Evolutionary conservation across 345 rosid genomes (phyloP), one percentile per base, ranked within the genome.

Genomic region (Populus euphratica): DNA sequence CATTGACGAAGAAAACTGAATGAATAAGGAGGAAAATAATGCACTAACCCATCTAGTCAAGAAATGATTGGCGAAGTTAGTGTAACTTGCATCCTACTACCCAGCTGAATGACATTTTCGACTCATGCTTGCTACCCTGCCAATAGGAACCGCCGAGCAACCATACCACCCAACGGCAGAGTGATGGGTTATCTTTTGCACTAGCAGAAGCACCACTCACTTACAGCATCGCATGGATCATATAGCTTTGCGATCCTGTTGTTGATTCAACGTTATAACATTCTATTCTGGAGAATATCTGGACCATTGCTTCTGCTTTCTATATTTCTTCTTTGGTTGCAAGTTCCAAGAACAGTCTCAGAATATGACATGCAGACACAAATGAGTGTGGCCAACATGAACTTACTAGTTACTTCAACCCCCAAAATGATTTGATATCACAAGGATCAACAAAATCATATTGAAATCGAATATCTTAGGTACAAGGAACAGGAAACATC

Each of bases 401-500:
- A 33, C 67, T 65, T 8, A 5, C n/a, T n/a, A 72, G 67, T 9
- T 2, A 38, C 6, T 47, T 49, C 36, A 36, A 33, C 70, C 31
- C 39, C 69, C 12, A 5, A 38, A 69, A 23, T 8, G 39, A 69
- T 36, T 68, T 68, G 8, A 76, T 56, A 38, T 16, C 50, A 69
- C 14, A 29, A 63, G 44, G 69, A 78, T 67, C 47, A 33, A 66
- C 67, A 71, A 68, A 77, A 75, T 78, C 73, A 70, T 35, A 69
- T 73, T 16, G 35, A 41, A 72, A 73, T 36, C 11, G 27, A 38
- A 49, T 38, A 38, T 44, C 73, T 72, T 61, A 69, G 80, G 77
- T 77, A 80, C 77, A 70, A 52, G 68, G 78, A 64, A 67, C 66
- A 50, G 41, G 69, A 59, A 75, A 76, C 72, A 81, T 78, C 64